A percentile compares a stretch with the other conserved stretches of the same genome.
phyloP scores from a whole-genome alignment of 2,329 filamentous ascomycete species.

The Basipetospora chlamydospora region DNA sequence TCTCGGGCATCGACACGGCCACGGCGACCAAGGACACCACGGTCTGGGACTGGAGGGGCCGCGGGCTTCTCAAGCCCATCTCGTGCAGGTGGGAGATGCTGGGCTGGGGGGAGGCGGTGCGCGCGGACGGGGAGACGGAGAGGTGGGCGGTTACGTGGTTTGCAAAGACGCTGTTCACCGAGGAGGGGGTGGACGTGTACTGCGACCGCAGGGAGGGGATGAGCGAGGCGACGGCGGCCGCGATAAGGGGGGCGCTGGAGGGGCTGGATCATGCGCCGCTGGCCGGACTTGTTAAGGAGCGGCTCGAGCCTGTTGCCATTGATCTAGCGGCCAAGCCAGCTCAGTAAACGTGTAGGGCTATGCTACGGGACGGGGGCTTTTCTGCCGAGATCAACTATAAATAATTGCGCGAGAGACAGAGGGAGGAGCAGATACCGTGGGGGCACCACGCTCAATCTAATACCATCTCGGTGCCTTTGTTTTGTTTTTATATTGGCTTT shows the following conservation, averaged over 20 bases:
- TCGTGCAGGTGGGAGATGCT: slow-evolving; percentile 69
- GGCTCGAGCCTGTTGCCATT: slow-evolving; percentile 3
- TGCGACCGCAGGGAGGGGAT: slow-evolving; percentile 47
- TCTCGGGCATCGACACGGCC: slow-evolving; percentile 50
- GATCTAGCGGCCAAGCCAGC: slow-evolving; percentile 2
- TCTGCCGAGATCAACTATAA: no score
- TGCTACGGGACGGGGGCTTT: neutral
- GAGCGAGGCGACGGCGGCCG: slow-evolving; percentile 37
- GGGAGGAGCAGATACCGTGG: no score
- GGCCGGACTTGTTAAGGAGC: neutral
- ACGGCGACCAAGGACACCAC: slow-evolving; percentile 20
- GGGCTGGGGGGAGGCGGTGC: slow-evolving; percentile 48
- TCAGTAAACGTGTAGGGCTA: neutral
- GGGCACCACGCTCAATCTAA: no score
- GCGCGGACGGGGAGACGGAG: slow-evolving; percentile 26
- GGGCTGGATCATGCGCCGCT: slow-evolving; percentile 17
- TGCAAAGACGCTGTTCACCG: slow-evolving; percentile 68
- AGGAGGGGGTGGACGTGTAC: slow-evolving; percentile 70
- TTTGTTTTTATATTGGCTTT: neutral
- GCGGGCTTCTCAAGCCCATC: slow-evolving; percentile 58
- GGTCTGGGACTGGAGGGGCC: slow-evolving; percentile 65
- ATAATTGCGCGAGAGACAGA: no score
- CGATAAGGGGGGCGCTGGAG: slow-evolving; percentile 39
- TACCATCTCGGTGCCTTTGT: no score
- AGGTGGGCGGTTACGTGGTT: slow-evolving; percentile 78